These are phyloP conservation scores for Phytophthora cryptogea DNA, from an alignment of 352 stramenopile species.

Conservation along the genomic window DNA sequence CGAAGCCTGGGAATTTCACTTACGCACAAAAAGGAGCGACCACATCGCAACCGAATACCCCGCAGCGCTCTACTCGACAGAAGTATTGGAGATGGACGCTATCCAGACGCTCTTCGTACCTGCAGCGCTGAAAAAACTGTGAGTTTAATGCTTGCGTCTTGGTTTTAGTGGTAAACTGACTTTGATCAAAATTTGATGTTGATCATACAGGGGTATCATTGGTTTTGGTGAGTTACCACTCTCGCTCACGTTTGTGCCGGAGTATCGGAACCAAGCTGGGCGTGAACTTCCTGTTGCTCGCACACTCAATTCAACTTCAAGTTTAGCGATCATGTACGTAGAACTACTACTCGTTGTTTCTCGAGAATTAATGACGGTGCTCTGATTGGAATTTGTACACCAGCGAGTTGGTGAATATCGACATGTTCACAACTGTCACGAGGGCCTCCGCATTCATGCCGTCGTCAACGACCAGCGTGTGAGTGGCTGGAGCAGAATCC, in stretches of 20 bases:
- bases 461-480: constrained; percentile 28
- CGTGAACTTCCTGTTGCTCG: constrained; percentile 22
- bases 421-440: constrained; percentile 26
- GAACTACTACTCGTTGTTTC: background rate
- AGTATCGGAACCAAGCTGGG: constrained; percentile 26
- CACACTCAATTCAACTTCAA: constrained; percentile 15
- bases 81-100: constrained; percentile 27
- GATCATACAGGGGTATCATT: constrained; percentile 24
- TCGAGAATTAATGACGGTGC: background rate
- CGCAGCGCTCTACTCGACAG: constrained; percentile 5
- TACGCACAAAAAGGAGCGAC: constrained; percentile 13
- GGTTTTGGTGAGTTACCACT: constrained; percentile 22
- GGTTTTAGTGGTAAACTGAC: constrained; percentile 1
- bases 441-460: constrained; percentile 27
- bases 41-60: constrained; percentile 11
- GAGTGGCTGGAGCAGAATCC: constrained; percentile 5
- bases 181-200: background rate
- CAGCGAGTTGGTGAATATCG: constrained; percentile 32
- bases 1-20: constrained; percentile 27
- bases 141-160: constrained; percentile 1
- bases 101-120: constrained; percentile 39
- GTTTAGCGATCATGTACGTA: constrained; percentile 26
- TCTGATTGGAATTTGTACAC: background rate
- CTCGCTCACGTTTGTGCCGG: constrained; percentile 30
- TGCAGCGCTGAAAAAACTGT: constrained; percentile 30